These are phyloP conservation scores for Neopestalotiopsis clavispora DNA, from an alignment of 2,329 filamentous ascomycete genomes.

Conservation along the genomic window DNA sequence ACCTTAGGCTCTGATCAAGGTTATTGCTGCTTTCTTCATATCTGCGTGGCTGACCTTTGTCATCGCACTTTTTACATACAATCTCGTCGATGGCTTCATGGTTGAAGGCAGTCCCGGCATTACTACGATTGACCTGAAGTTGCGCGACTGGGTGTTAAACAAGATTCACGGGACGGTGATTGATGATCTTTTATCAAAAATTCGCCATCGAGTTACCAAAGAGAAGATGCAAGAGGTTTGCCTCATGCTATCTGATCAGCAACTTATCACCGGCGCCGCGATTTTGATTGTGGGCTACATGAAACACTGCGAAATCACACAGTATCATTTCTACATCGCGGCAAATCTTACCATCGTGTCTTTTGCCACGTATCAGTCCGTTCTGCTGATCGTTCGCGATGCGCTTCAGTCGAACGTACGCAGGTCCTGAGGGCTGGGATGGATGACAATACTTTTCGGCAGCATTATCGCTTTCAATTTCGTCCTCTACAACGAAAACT, in stretches of 20 bases:
- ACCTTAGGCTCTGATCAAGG: not conserved
- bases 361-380: constrained; percentile 14
- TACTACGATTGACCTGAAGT: not conserved
- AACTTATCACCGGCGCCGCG: constrained; percentile 18
- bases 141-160: not conserved
- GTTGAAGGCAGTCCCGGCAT: not conserved
- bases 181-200: too few relatives aligned
- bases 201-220: too few relatives aligned
- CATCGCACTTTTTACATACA: not conserved
- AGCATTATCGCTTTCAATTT: too few relatives aligned
- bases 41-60: not conserved
- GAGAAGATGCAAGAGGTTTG: not conserved
- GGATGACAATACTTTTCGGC: too few relatives aligned
- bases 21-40: not conserved
- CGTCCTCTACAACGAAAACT: too few relatives aligned
- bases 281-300: constrained; percentile 21
- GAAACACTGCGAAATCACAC: constrained; percentile 22
- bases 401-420: not conserved
- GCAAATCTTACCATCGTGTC: constrained; percentile 7
- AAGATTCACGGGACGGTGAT: too few relatives aligned
- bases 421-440: too few relatives aligned
- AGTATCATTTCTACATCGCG: constrained; percentile 18
- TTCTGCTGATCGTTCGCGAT: constrained; percentile 8
- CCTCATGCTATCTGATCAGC: constrained; percentile 21
- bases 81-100: not conserved